Base-by-base conservation (phyloP, 352 stramenopile species). In the Phytophthora boehmeriae region DNA sequence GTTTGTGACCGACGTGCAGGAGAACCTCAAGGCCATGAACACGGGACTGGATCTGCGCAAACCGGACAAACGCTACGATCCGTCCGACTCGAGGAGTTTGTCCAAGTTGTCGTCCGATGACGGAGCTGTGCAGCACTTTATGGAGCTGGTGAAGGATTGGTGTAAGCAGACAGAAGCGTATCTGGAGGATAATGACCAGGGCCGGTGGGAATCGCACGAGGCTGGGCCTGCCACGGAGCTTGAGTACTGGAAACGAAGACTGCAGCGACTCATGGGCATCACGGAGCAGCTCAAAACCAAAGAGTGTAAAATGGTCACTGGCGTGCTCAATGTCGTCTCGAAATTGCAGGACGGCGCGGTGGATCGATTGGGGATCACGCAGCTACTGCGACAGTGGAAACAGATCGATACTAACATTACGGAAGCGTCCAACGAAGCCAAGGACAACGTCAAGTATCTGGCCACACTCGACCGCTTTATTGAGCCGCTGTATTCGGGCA, bases 281-380 rank as follows among this genome's bases (percentile, higher is more conserved):
- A 95, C 88, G 0, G 89, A 96, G 55, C 89, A 96, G 61, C 80
- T 96, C 41, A 96, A 96, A 55, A 93, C 83, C 3, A 94, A 92
- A 39, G 85, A 94, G 53, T 96, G 86, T 66, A 95, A 94, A 46
- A 88, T 91, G 76, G 88, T 96, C 57, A 94, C 84, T 5, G 74
- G 77, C 5, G 78, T 95, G 14, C 78, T 96, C 4, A 92, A 86
- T 53, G 77, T 93, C 3, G 85, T 92, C 3, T 90, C 80, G 9
- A 96, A 96, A 38, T 58, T 92, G 22, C 80, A 89, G 36, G 83
- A 93, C 44, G 79, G 77, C 11, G 71, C 51, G 0, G 45, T 86
- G 23, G 78, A 93, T 59, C 90, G 88, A 51, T 69, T 93, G 5
- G 82, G 78, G 19, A 79, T 95, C 34, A 60, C 76, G 0, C 36